Evolutionary conservation across 108 stramenopile species (phyloP), one percentile per base, ranked within the genome.

Genomic region (Aureococcus anophagefferens): DNA sequence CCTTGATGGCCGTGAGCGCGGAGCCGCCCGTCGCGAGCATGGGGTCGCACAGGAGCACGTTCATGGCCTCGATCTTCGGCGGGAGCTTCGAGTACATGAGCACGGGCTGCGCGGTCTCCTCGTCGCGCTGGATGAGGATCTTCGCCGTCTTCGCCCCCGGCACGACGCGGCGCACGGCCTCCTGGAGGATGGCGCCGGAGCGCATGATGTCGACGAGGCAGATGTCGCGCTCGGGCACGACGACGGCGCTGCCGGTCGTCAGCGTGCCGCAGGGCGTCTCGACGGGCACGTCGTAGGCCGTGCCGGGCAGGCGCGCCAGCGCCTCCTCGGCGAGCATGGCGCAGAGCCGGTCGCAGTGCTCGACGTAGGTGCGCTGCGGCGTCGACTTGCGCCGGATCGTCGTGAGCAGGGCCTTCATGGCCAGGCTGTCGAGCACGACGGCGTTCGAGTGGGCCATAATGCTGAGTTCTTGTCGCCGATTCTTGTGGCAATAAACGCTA

Each of bases 1-100:
- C 77, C 21, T 85, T 74, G 35, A 99, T 76, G 30, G 98, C 98
- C 65, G 74, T 76, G n/a, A 78, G 67, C 13, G 93, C 94, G 36
- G 85, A 89, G 28, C 97, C 96, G 29, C 97, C 98, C 9, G 98
- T 99, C 15, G 96, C 98, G 66, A 98, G 82, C 98, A 99, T 99
- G 16, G 98, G 98, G 79, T 99, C 98, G 66, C 92, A 93, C 13
- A 99, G 80, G 13, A 99, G 46, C 0, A 98, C 87, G 64, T 73
- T 63, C 86, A 88, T 91, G 0, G 83, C 73, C 4, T 75, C 66
- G 14, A 97, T 83, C 15, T 76, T 83, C 13, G 82, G 76, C 14
- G 98, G 98, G 66, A 99, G 70, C 78, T 99, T 99, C 68, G 83
- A 79, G 79, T 96, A 99, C 69, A 83, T 91, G 15, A 95, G 85